Conservation (phyloP, 148 eudicot genomes). For the Selenicereus undatus region DNA sequence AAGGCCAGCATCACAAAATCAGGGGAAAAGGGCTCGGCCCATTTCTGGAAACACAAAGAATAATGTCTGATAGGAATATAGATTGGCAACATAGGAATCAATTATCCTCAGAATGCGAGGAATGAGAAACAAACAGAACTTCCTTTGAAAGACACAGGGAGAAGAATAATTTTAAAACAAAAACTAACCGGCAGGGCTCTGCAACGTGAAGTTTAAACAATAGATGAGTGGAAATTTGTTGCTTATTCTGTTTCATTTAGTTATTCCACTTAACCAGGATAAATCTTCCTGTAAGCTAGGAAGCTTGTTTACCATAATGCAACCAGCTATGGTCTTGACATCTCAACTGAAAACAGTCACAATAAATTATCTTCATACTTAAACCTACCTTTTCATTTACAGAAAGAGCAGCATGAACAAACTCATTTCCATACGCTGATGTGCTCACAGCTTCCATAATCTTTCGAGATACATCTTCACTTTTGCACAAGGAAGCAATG, state of each 20-base stretch:
- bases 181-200: neutral
- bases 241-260: neutral
- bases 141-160: neutral
- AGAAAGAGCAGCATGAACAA: slow-evolving; percentile 91
- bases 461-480: slow-evolving; percentile 65
- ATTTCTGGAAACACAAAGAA: neutral
- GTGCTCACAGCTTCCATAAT: slow-evolving; percentile 69
- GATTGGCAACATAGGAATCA: neutral
- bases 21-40: neutral
- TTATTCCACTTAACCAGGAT: neutral
- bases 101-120: neutral
- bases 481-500: slow-evolving; percentile 67
- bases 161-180: neutral
- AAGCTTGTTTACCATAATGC: neutral
- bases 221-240: neutral
- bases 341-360: neutral
- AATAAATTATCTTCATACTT: neutral
- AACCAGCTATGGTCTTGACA: slow-evolving; percentile 3
- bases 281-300: neutral
- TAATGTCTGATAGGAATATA: neutral
- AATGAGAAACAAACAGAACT: neutral
- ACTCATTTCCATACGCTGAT: slow-evolving; percentile 71
- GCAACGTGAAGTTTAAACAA: neutral
- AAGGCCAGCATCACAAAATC: neutral
- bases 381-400: slow-evolving; percentile 70